Percentiles rank a stretch among this genome's conserved stretches.
Conservation (phyloP, 495 filamentous ascomycete genomes). For the Cladorrhinum samala region DNA sequence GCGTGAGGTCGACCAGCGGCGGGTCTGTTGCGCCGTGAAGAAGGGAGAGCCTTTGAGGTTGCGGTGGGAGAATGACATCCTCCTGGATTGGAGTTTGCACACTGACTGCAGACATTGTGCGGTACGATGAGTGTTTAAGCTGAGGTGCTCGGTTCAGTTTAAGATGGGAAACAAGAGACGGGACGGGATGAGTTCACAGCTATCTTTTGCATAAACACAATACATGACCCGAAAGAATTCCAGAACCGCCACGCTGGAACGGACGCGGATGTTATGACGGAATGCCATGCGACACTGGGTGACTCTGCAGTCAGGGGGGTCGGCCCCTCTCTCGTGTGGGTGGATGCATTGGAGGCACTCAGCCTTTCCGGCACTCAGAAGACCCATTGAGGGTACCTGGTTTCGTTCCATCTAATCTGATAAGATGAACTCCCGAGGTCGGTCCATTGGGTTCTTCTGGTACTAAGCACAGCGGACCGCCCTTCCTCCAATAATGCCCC, state of each 20-base stretch:
- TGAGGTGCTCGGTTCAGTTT: no score
- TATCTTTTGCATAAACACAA: no score
- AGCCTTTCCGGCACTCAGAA: not conserved
- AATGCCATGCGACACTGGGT: not conserved
- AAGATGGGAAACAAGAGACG: no score
- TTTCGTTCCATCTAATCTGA: conserved; percentile 24
- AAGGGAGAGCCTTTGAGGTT: conserved; percentile 41
- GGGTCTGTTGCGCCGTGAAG: conserved; percentile 56
- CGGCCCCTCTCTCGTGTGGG: not conserved
- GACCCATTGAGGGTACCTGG: no score
- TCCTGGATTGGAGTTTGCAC: conserved; percentile 9
- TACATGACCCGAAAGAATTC: not conserved
- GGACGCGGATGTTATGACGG: conserved; percentile 2
- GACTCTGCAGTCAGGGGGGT: not conserved
- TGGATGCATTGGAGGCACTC: not conserved
- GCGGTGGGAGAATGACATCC: conserved; percentile 22
- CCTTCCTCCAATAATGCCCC: no score
- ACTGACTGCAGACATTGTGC: conserved; percentile 15
- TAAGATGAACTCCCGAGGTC: conserved; percentile 13
- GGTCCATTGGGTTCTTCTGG: not conserved
- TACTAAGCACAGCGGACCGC: not conserved
- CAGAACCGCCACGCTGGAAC: conserved; percentile 8
- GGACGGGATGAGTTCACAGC: not conserved
- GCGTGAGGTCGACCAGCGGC: conserved; percentile 53
- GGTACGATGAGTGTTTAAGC: no score